Evolutionary conservation across 306 rosid genomes (phyloP).

Genomic region (Glycine latifolia): DNA sequence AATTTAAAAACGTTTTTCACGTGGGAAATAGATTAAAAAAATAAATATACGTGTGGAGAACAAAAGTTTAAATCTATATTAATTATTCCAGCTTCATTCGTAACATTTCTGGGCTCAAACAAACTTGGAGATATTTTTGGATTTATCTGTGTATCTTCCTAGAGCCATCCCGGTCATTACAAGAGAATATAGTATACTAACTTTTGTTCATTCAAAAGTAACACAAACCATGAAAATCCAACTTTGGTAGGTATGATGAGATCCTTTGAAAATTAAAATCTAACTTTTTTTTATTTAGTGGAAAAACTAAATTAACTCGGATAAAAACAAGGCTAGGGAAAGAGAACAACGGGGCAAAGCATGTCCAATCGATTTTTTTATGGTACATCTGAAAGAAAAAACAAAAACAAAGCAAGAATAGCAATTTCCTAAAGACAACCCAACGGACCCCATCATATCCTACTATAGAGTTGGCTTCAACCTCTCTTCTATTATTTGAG

Average conservation of each 20-base stretch:
- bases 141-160: constrained; percentile 14
- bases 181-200: neutral
- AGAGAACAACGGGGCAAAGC: constrained; percentile 34
- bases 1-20: neutral
- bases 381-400: constrained; percentile 21
- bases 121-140: neutral
- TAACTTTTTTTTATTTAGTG: neutral
- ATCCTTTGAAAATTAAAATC: neutral
- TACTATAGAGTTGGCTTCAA: neutral
- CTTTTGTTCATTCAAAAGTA: constrained; percentile 15
- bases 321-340: constrained; percentile 18
- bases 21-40: neutral
- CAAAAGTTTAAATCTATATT: neutral
- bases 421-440: constrained; percentile 30
- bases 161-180: neutral
- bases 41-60: neutral
- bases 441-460: constrained; percentile 23
- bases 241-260: constrained; percentile 31
- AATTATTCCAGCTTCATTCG: neutral
- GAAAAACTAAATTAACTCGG: constrained; percentile 9
- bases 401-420: constrained; percentile 8
- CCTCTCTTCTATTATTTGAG: constrained; percentile 37
- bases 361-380: constrained; percentile 22
- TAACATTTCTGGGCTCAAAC: neutral
- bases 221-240: neutral